Evolutionary conservation across 1,139 yeast genomes (phyloP), one percentile per base, ranked within the genome.

Genomic region (Lodderomyces pseudojiufengensis): DNA sequence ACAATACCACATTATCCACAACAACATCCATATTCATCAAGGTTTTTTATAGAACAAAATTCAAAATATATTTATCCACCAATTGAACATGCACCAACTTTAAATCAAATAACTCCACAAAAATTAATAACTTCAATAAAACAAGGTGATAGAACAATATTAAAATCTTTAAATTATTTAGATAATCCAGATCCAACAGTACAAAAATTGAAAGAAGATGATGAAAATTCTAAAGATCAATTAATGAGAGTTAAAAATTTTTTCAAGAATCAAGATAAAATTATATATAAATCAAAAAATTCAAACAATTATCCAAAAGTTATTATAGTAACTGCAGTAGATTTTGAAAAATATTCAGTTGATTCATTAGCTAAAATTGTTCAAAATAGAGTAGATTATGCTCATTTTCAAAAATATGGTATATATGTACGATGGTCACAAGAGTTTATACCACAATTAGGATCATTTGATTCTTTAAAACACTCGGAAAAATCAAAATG

Each of bases 351-450:
- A 44, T 83, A 80, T 52, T 78, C 81, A 27, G 51, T 73, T 38
- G 73, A 74, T 9, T 76, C 80, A 24, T 63, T 86, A 41, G 76
- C 81, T 14, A 73, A 73, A 39, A 67, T 87, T 35, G 82, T 85
- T 10, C 88, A 84, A 52, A 87, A 87, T 57, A 75, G 95, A 52
- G 81, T 83, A 22, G 84, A 82, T 51, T 88, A 87, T 52, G 95
- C 94, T 7, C 81, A 80, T 54, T 61, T 59, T 20, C 87, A 85
- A 50, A 71, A 73, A 29, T 87, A 81, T 55, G 97, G 95, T 11
- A 59, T 85, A 16, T 88, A 84, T 50, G 77, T 83, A 12, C 73
- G 95, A 40, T 88, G 95, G 86, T 55, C 73, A 27, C 92, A 85
- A 57, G 96, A 88, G 55, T 87, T 84, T 54, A 54, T 75, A 30